Evolutionary conservation across 208 protist species (phyloP).

Genomic region (Wallacemonas rigidus): DNA sequence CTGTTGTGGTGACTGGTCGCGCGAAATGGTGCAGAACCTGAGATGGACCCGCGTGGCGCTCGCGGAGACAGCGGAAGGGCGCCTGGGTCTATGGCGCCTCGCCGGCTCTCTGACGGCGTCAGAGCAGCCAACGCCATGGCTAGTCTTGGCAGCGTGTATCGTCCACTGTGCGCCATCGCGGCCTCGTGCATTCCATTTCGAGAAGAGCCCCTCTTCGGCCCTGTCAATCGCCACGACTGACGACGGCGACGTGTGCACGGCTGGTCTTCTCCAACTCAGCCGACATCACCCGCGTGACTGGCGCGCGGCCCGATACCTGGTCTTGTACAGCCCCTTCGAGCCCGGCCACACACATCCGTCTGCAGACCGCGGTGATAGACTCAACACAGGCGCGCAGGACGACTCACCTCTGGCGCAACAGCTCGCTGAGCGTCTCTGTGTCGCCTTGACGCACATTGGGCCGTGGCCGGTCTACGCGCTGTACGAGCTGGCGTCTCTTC

Average conservation of each 20-base stretch:
- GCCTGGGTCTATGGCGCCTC: no score
- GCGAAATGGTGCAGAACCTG: no score
- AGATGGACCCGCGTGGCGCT: no score
- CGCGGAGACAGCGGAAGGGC: no score
- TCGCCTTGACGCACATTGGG: slow-evolving; percentile 26
- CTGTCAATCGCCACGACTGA: no score
- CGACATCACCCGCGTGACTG: background rate
- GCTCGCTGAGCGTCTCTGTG: background rate
- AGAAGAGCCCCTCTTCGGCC: no score
- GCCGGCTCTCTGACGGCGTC: no score
- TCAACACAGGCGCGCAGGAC: background rate
- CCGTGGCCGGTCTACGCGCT: slow-evolving; percentile 30
- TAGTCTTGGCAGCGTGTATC: no score
- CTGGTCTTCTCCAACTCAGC: background rate
- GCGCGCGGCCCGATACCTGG: background rate
- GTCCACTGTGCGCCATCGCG: no score
- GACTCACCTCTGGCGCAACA: background rate
- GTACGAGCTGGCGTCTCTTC: slow-evolving; percentile 9
- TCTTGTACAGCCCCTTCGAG: background rate
- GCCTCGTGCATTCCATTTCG: no score
- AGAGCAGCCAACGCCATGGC: no score
- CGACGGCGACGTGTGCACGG: background rate
- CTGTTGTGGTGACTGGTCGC: no score
- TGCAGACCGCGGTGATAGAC: background rate
- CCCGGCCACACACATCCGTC: background rate